Evolutionary conservation across 2,329 filamentous ascomycete species (phyloP).

Genomic region (Podosphaera fusca): DNA sequence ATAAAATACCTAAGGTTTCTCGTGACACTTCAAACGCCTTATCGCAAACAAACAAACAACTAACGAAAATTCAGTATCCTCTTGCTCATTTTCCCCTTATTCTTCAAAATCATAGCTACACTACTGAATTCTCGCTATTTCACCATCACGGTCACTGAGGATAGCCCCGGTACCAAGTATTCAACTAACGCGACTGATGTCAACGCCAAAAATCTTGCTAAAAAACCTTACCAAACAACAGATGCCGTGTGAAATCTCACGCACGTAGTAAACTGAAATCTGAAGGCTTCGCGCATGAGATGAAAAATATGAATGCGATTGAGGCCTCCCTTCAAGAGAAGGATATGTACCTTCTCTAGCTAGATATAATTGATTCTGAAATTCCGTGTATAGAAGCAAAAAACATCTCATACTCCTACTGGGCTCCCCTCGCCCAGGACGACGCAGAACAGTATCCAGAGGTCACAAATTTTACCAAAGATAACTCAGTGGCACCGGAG

Average conservation of each 20-base stretch:
- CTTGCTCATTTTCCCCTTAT: not conserved
- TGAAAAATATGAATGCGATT: not conserved
- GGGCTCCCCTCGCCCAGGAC: not conserved
- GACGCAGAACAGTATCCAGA: not conserved
- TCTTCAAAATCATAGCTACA: no score
- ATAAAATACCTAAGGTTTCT: no score
- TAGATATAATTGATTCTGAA: not conserved
- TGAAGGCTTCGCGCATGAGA: not conserved
- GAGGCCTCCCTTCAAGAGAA: not conserved
- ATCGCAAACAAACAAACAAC: not conserved
- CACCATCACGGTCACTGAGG: not conserved
- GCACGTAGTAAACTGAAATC: not conserved
- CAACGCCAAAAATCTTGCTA: not conserved
- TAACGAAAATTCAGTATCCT: not conserved
- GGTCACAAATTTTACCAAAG: not conserved
- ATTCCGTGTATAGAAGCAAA: not conserved
- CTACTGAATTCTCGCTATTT: not conserved
- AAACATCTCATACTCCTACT: not conserved
- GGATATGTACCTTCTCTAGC: not conserved
- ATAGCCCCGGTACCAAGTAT: not conserved
- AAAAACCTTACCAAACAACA: no score
- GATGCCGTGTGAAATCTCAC: not conserved
- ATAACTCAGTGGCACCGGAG: no score
- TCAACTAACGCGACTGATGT: not conserved
- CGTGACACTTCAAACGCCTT: no score